Evolutionary conservation across 257 asterid genomes (phyloP).

Genomic region (Lycium barbarum): DNA sequence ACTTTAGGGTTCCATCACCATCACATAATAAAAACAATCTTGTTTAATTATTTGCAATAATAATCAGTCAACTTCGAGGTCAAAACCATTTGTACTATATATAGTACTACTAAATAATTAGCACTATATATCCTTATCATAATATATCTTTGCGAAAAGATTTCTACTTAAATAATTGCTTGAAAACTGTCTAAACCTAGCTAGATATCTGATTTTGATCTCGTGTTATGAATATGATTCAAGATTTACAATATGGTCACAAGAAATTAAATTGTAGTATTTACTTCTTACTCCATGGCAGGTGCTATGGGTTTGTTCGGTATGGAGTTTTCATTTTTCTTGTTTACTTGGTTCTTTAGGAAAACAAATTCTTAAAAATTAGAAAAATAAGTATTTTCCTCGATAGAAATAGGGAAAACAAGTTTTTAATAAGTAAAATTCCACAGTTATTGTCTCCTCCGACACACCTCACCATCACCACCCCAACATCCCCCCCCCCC

Average conservation of each 20-base stretch:
- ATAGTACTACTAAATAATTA: slow-evolving; percentile 33
- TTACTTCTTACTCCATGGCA: background rate
- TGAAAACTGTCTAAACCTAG: background rate
- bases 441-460: background rate
- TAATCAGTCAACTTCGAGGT: slow-evolving; percentile 53
- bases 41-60: slow-evolving; percentile 37
- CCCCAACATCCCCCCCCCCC: no score
- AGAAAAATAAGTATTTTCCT: background rate
- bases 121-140: slow-evolving; percentile 40
- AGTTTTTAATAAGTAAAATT: background rate
- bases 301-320: background rate
- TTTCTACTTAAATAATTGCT: background rate
- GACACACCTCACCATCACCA: background rate
- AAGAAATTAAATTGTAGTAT: background rate
- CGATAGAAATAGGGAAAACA: background rate
- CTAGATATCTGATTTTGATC: background rate
- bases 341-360: background rate
- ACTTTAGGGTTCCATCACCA: slow-evolving; percentile 42
- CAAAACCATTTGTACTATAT: slow-evolving; percentile 42
- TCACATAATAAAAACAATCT: slow-evolving; percentile 29
- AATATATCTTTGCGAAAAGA: slow-evolving; percentile 14
- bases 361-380: background rate
- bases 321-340: background rate
- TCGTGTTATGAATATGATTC: background rate
- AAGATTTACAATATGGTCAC: background rate